These are phyloP conservation scores for Aspergillus sp. DNA, from an alignment of 2,329 filamentous ascomycete genomes.

Conservation along the genomic window DNA sequence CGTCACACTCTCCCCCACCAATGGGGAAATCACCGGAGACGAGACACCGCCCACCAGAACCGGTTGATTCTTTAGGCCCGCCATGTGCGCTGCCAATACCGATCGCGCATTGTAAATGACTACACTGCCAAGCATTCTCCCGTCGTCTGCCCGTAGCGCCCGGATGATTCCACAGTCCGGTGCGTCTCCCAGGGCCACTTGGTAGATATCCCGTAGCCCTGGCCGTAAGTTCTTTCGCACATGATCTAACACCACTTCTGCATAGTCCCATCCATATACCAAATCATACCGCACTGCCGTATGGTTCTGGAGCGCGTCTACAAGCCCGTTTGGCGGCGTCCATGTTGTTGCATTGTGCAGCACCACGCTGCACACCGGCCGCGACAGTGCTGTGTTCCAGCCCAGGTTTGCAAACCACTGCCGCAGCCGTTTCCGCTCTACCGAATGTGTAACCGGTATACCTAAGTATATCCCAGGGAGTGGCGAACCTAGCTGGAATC, in stretches of 20 bases:
- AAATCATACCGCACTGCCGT: constrained; percentile 70
- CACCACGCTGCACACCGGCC: constrained; percentile 63
- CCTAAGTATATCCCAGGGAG: constrained; percentile 83
- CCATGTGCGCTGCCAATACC: constrained; percentile 61
- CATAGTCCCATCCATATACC: constrained; percentile 71
- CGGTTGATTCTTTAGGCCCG: constrained; percentile 55
- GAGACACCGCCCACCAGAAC: constrained; percentile 66
- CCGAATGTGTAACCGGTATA: constrained; percentile 62
- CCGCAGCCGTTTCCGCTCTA: constrained; percentile 55
- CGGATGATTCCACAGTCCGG: constrained; percentile 74
- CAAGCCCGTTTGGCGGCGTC: constrained; percentile 68
- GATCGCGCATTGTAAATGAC: constrained; percentile 70
- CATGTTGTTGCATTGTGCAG: constrained; percentile 67
- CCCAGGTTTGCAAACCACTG: constrained; percentile 85
- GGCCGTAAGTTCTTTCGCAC: constrained; percentile 67
- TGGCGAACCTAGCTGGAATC: constrained; percentile 72
- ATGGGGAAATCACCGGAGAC: constrained; percentile 67
- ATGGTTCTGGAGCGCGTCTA: constrained; percentile 60
- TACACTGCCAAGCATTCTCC: constrained; percentile 67
- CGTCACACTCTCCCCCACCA: constrained; percentile 60
- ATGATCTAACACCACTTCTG: constrained; percentile 65
- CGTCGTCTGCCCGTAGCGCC: constrained; percentile 64
- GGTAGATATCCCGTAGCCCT: constrained; percentile 73
- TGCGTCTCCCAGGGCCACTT: constrained; percentile 63
- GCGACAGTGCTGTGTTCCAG: constrained; percentile 67